Base-by-base conservation (phyloP, 2,329 filamentous ascomycete genomes). In the Aspergillus texensis region DNA sequence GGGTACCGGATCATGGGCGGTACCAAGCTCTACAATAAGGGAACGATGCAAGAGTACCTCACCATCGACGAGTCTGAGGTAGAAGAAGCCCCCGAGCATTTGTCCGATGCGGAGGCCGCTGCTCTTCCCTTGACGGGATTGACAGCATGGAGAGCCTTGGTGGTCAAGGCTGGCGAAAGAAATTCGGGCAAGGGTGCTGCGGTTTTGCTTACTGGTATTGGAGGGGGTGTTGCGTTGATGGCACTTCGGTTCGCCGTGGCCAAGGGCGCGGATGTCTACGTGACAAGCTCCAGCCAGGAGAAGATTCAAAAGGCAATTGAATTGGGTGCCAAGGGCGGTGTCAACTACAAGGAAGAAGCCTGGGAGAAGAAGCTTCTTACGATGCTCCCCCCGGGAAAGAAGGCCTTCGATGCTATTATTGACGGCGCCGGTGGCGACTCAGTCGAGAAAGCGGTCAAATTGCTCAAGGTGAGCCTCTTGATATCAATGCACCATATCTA, bases 361-460 rank as follows among this genome's bases (percentile, higher is more conserved):
- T 98, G 94, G 94, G 92, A 96, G 63, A 91, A 90, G 83, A 87
- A 91, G 72, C 80, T 97, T 62, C 78, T 82, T 61, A 72, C 70
- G 24, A 78, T 78, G 54, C 73, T 89, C 70, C 80, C 97, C 30
- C 88, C 91, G 0, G 77, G 81, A 46, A 87, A 90, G 54, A 84
- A 89, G 67, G 88, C 88, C 59, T 91, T 84, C 67, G 95, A 98
- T 78, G 89, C 91, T 24, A 89, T 98, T 55, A 86, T 98, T 68
- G 95, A 98, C 78, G 94, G 95, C 2, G 94, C 94, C 0, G 94
- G 94, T 3, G 94, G 93, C 1, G 90, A 96, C 78, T 84, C 97
- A 50, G 86, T 96, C n/a, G 81, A 84, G 43, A 90, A 89, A 75
- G 85, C 87, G 1, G 80, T 84, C 54, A 88, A 83, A 73, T 73